Evolutionary conservation across 805 yeast species (phyloP), one percentile per base, ranked within the genome.

Genomic region (Candida oleophila): DNA sequence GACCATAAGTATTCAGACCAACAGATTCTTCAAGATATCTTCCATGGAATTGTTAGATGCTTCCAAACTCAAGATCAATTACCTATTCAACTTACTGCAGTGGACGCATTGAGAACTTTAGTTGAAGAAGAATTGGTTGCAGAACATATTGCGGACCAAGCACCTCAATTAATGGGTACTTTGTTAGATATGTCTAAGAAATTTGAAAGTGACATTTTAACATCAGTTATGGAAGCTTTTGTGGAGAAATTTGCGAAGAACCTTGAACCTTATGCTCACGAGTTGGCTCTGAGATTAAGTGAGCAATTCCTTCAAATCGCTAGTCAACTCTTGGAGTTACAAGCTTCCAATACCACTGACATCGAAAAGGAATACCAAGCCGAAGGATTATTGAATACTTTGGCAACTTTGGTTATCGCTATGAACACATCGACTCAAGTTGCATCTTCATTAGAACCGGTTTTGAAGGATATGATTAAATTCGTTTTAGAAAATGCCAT

Each of bases 291-390:
- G 5, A 78, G 81, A 60, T 71, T 86, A 57, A 81, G 83, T 14
- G 82, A 82, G 46, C 97, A 92, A 61, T 89, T 91, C 58, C 58
- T 87, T 57, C 74, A 77, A 52, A 62, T 89, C 22, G 86, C 91
- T 2, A 68, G 73, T 41, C 97, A 91, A 43, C 65, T 61, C 25
- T 56, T 66, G 44, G 70, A 66, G 3, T 49, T 53, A 44, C 59
- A 56, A 46, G 39, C 52, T 37, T 49, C 51, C 9, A 46, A 48
- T 34, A 56, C 52, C 32, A 44, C 49, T 36, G 66, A 61, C 47
- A 50, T 60, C 22, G 74, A 71, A 50, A 71, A 71, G 55, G 76
- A 73, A 53, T 69, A 66, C 51, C 76, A 71, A 55, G 77, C 76
- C 7, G 59, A 68, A 32, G 77, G 77, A 34, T 63, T 72, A 16